A percentile compares a stretch with the other conserved stretches of the same genome.
phyloP scores from a whole-genome alignment of 805 yeast genomes.

The Metahyphopichia silvanorum region DNA sequence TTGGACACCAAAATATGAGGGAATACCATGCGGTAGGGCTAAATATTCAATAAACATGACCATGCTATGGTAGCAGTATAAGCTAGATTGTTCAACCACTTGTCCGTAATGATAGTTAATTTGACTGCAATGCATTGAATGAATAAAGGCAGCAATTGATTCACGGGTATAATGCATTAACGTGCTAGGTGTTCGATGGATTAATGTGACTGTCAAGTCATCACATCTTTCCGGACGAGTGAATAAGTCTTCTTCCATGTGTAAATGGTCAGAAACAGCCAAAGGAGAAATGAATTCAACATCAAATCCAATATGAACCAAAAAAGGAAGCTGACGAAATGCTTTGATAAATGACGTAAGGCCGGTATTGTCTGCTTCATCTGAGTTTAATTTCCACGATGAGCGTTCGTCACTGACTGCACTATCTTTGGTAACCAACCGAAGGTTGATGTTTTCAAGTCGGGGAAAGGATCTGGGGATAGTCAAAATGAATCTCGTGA shows the following conservation, averaged over 20 bases:
- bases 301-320: constrained; percentile 2
- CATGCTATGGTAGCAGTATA: constrained; percentile 17
- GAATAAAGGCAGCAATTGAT: constrained; percentile 10
- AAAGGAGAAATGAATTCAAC: not conserved
- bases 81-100: constrained; percentile 21
- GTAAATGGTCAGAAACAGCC: not conserved
- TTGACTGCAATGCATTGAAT: constrained; percentile 8
- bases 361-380: not conserved
- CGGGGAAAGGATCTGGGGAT: constrained; percentile 3
- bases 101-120: constrained; percentile 25
- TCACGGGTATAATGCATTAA: constrained; percentile 6
- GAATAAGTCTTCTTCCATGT: not conserved
- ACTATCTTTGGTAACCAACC: constrained; percentile 7
- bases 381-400: too few relatives aligned
- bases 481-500: constrained; percentile 5
- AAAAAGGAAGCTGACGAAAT: not conserved
- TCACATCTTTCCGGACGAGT: not conserved
- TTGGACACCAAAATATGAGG: constrained; percentile 5
- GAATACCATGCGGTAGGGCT: constrained; percentile 1
- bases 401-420: not conserved
- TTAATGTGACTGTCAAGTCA: not conserved
- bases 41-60: constrained; percentile 13
- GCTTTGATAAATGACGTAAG: not conserved
- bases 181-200: not conserved
- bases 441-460: constrained; percentile 5